Conservation (phyloP, 768 basidiomycete species). For the Termitomyces sp. region DNA sequence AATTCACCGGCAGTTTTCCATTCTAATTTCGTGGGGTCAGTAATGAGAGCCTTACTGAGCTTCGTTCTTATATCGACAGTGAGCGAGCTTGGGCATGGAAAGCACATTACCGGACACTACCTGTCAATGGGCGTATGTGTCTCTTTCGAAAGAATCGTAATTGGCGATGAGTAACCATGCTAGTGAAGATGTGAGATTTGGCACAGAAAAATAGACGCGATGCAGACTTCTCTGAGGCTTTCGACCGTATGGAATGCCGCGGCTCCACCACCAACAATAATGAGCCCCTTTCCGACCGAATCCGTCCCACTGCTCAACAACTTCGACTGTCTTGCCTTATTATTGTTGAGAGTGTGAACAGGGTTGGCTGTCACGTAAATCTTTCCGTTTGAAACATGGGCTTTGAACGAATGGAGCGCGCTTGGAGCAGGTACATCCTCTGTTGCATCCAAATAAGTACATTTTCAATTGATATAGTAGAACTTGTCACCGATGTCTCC, state of each 20-base stretch:
- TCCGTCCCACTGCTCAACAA: constrained; percentile 42
- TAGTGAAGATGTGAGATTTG: constrained; percentile 20
- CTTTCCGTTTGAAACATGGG: constrained; percentile 60
- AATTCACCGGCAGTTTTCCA: constrained; percentile 68
- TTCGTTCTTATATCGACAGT: constrained; percentile 56
- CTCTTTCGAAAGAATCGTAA: constrained; percentile 80
- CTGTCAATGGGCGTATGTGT: constrained; percentile 79
- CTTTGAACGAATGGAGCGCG: constrained; percentile 75
- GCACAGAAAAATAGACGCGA: neutral
- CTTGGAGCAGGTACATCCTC: constrained; percentile 88
- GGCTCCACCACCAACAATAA: constrained; percentile 84
- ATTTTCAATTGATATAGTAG: constrained; percentile 6
- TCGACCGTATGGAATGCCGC: constrained; percentile 74
- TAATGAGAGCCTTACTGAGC: constrained; percentile 79
- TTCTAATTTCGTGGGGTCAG: constrained; percentile 73
- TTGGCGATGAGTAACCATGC: constrained; percentile 73
- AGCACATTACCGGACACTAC: constrained; percentile 24
- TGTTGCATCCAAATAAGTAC: constrained; percentile 20
- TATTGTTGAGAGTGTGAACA: constrained; percentile 55
- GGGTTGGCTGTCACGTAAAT: constrained; percentile 73
- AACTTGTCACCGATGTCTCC: constrained; percentile 65
- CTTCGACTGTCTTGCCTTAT: constrained; percentile 57
- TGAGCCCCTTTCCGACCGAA: constrained; percentile 55
- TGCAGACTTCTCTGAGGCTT: constrained; percentile 68
- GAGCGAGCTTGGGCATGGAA: neutral